phyloP scores from a whole-genome alignment of 2,329 filamentous ascomycete species.

The Fonsecaea erecta region DNA sequence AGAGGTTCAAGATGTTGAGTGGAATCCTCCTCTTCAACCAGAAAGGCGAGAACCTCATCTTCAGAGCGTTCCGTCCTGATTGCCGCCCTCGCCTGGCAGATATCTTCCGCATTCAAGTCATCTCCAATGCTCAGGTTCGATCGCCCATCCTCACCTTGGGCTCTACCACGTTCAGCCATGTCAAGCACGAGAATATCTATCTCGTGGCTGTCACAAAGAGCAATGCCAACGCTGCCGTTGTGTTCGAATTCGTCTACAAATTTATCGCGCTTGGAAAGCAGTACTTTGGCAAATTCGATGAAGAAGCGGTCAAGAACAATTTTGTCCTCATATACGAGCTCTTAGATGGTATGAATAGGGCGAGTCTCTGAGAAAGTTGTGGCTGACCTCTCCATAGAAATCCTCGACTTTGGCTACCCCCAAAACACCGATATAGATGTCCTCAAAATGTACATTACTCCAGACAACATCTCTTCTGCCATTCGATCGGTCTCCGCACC shows the following conservation, averaged over 20 bases:
- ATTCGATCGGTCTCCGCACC: conserved; percentile 52
- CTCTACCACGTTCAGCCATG: conserved; percentile 98
- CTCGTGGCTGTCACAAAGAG: conserved; percentile 97
- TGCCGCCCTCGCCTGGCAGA: conserved; percentile 96
- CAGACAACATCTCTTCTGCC: conserved; percentile 92
- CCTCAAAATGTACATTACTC: conserved; percentile 99
- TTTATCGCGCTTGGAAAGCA: conserved; percentile 87
- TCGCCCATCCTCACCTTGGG: conserved; percentile 96
- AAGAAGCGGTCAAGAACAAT: conserved; percentile 99
- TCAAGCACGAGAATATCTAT: conserved; percentile 99
- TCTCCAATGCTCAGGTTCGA: conserved; percentile 95
- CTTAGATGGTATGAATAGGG: conserved; percentile 71
- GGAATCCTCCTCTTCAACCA: conserved; percentile 99
- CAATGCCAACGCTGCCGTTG: conserved; percentile 96
- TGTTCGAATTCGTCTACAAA: conserved; percentile 97
- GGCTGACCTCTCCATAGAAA: conserved; percentile 63
- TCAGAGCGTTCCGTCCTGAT: conserved; percentile 97
- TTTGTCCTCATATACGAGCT: conserved; percentile 98
- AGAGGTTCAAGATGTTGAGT: conserved; percentile 72
- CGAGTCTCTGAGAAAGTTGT: background rate
- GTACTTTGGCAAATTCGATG: conserved; percentile 99
- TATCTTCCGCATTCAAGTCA: conserved; percentile 99
- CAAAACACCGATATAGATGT: conserved; percentile 99
- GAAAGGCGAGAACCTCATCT: conserved; percentile 99
- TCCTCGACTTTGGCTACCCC: conserved; percentile 97